Percentiles rank a stretch among this genome's conserved stretches.
These are phyloP conservation scores for Sechiopsis laciniata DNA, from an alignment of 306 rosid genomes.

Conservation along the genomic window DNA sequence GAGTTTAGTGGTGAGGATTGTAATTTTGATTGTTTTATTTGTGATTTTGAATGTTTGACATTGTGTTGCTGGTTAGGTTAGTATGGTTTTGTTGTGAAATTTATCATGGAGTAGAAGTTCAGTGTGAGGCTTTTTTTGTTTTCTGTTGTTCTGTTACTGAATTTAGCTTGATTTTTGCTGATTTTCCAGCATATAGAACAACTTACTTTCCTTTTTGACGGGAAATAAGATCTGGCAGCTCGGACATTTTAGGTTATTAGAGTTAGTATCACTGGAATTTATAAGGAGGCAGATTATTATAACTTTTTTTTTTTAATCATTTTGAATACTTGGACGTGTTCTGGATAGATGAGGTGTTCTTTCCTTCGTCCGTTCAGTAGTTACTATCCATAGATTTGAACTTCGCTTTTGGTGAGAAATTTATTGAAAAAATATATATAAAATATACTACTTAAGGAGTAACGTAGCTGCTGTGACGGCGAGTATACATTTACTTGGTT, in stretches of 20 bases:
- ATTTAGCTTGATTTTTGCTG: slow-evolving; percentile 1
- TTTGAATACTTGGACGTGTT: not conserved
- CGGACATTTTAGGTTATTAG: not conserved
- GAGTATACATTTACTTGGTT: not conserved
- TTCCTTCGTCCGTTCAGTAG: not conserved
- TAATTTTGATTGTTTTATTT: not conserved
- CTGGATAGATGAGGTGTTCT: not conserved
- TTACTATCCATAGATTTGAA: not conserved
- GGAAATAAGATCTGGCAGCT: not conserved
- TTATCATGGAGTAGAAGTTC: not conserved
- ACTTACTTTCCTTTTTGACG: no score
- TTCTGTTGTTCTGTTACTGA: not conserved
- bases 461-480: not conserved
- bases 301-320: not conserved
- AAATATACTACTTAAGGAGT: not conserved
- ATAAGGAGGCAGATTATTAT: not conserved
- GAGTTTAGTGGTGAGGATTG: slow-evolving; percentile 46
- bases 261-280: not conserved
- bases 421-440: not conserved
- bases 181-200: not conserved
- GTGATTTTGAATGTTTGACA: not conserved
- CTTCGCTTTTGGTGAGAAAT: not conserved
- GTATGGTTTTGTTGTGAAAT: not conserved
- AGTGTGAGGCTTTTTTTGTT: not conserved
- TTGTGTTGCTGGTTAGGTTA: not conserved